phyloP scores from a whole-genome alignment of 805 yeast species.

The Brettanomyces bruxellensis region DNA sequence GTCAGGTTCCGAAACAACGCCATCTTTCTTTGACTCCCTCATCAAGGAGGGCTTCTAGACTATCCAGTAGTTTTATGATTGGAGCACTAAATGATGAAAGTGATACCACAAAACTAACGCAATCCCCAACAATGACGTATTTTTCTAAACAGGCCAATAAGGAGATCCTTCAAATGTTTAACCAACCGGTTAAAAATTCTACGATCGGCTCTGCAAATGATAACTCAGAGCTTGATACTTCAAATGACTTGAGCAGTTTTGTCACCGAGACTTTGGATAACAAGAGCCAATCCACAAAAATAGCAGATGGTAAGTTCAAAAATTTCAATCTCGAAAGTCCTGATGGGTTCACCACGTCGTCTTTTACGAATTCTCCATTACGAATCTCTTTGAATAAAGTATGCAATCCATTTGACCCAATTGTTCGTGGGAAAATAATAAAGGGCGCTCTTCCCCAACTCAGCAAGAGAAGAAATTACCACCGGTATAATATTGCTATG shows the following conservation, averaged over 20 bases:
- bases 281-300: too few species aligned
- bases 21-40: conserved; percentile 5
- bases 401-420: conserved; percentile 33
- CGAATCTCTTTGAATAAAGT: conserved; percentile 1
- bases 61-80: background rate
- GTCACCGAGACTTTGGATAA: too few species aligned
- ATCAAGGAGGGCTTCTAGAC: background rate
- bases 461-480: conserved; percentile 14
- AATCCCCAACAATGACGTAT: conserved; percentile 73
- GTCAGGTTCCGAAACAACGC: background rate
- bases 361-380: conserved; percentile 30
- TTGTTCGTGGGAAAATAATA: conserved; percentile 20
- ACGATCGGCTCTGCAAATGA: background rate
- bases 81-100: conserved; percentile 1
- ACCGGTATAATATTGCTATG: conserved; percentile 1
- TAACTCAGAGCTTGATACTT: conserved; percentile 8
- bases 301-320: conserved; percentile 13
- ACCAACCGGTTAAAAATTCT: conserved; percentile 29
- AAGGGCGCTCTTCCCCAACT: conserved; percentile 13
- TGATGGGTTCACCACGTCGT: conserved; percentile 22
- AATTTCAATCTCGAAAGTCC: conserved; percentile 44
- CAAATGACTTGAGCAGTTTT: too few species aligned
- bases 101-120: conserved; percentile 21
- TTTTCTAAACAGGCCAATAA: conserved; percentile 66
- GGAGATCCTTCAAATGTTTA: conserved; percentile 72